Evolutionary conservation across 108 stramenopile genomes (phyloP).

Genomic region (Chaetoceros tenuissimus): DNA sequence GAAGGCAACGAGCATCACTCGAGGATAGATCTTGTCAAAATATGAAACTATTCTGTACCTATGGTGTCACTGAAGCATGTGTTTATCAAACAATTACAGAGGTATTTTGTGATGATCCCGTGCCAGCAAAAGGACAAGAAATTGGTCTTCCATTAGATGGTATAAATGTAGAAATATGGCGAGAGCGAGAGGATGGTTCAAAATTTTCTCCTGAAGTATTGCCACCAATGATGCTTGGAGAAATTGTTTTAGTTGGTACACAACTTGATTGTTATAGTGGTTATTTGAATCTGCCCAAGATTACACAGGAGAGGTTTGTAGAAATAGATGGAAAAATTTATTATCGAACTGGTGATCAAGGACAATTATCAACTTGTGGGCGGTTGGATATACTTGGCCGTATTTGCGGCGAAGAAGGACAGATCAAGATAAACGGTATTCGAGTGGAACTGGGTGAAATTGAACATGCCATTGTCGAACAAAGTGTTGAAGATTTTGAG

Average conservation of each 20-base stretch:
- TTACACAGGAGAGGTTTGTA: constrained; percentile 45
- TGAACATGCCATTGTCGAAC: constrained; percentile 35
- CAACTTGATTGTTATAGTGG: constrained; percentile 53
- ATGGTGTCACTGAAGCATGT: constrained; percentile 85
- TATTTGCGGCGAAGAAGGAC: constrained; percentile 69
- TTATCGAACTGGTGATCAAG: constrained; percentile 77
- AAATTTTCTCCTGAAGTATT: constrained; percentile 2
- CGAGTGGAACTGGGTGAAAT: constrained; percentile 77
- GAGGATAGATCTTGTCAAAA: constrained; percentile 1
- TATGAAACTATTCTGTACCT: constrained; percentile 54
- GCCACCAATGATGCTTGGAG: constrained; percentile 31
- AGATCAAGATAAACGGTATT: constrained; percentile 80
- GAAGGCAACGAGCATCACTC: constrained; percentile 11
- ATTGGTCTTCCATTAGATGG: constrained; percentile 60
- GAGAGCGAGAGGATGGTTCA: constrained; percentile 11
- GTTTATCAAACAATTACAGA: constrained; percentile 80
- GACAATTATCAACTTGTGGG: constrained; percentile 27
- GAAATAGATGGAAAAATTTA: constrained; percentile 7
- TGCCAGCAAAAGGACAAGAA: constrained; percentile 20
- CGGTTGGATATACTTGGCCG: constrained; percentile 51
- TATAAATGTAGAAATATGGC: constrained; percentile 34
- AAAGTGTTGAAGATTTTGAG: neutral
- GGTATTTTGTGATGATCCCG: constrained; percentile 17
- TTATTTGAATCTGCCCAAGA: constrained; percentile 54
- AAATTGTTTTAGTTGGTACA: constrained; percentile 57